phyloP scores from a whole-genome alignment of 164 flowering plant species.

The Magnolia changhungtana region DNA sequence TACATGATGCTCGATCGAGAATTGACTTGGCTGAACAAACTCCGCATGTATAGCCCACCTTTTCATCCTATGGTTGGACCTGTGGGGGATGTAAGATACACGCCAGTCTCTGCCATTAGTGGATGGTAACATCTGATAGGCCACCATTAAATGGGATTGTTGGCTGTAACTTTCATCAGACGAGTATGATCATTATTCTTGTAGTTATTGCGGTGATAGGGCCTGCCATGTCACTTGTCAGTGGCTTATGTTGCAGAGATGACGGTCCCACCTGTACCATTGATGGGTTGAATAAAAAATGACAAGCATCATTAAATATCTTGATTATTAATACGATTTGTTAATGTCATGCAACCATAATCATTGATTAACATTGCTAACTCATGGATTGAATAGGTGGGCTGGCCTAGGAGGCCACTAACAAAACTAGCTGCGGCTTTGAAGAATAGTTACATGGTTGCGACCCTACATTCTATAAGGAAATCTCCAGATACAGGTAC shows the following conservation, averaged over 20 bases:
- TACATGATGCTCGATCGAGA: no score
- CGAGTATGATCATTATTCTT: neutral
- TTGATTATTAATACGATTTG: neutral
- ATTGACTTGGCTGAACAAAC: no score
- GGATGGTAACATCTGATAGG: neutral
- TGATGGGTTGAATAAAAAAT: no score
- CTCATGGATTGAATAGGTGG: conserved; percentile 52
- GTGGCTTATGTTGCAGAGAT: neutral
- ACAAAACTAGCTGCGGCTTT: conserved; percentile 83
- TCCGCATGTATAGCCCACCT: no score
- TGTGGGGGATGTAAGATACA: neutral
- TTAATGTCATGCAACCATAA: neutral
- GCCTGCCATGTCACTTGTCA: neutral
- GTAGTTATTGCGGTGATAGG: neutral
- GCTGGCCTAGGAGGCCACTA: conserved; percentile 95
- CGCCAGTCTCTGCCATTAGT: neutral
- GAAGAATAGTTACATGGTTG: conserved; percentile 96
- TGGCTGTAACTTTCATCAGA: neutral
- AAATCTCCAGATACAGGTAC: conserved; percentile 68
- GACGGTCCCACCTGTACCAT: no score
- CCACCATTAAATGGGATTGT: neutral
- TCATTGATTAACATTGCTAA: neutral
- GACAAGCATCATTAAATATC: neutral
- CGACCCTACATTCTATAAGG: conserved; percentile 63
- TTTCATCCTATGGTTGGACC: neutral